Conservation (phyloP, 148 eudicot species). For the Vaccinium vitisidaea region DNA sequence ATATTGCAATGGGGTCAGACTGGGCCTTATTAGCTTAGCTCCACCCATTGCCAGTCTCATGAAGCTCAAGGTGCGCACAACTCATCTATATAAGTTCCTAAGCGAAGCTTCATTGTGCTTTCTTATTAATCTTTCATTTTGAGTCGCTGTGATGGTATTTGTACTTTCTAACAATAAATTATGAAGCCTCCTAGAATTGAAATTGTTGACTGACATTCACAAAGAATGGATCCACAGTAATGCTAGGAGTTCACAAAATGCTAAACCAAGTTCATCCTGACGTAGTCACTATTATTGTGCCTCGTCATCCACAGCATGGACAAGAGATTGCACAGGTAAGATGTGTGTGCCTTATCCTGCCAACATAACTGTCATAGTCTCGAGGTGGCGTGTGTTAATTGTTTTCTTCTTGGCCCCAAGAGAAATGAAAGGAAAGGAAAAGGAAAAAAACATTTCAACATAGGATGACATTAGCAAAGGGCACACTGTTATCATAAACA, state of each 20-base stretch:
- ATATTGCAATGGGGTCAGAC: no score
- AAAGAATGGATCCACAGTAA: conserved; percentile 46
- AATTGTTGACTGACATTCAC: conserved; percentile 16
- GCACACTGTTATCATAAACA: no score
- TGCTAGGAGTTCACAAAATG: conserved; percentile 60
- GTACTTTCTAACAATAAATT: neutral
- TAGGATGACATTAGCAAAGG: no score
- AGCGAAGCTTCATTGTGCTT: no score
- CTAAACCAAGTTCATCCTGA: conserved; percentile 53
- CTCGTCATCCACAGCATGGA: conserved; percentile 78
- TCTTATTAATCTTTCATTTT: no score
- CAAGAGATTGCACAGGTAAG: conserved; percentile 60
- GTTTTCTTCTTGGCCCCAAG: neutral
- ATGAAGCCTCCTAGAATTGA: conserved; percentile 10
- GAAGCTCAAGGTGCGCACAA: no score
- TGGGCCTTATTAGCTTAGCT: no score
- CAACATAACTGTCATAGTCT: neutral
- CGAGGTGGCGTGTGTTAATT: neutral
- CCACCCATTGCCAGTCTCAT: no score
- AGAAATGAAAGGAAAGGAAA: no score
- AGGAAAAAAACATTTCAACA: no score
- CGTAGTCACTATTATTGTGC: conserved; percentile 64
- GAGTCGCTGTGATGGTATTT: neutral
- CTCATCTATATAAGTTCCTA: no score
- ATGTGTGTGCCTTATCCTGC: conserved; percentile 14